Percentiles rank a stretch among this genome's conserved stretches.
Conservation (phyloP, 768 basidiomycete species). For the Plicaturopsis crispa region DNA sequence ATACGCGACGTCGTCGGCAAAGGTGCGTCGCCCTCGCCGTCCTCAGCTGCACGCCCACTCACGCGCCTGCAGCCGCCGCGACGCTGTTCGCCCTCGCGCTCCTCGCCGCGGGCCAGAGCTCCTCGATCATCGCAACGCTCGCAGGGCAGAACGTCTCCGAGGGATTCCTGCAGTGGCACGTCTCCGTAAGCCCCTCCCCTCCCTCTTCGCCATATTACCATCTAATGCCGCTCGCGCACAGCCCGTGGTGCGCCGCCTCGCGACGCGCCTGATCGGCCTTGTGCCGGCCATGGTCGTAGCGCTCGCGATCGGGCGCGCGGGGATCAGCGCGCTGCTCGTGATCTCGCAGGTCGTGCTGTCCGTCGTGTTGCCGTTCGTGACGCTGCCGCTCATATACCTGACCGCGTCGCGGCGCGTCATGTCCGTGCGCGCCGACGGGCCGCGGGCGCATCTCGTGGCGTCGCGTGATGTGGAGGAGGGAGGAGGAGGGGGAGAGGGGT, state of each 20-base stretch:
- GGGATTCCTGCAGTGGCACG: slow-evolving; percentile 82
- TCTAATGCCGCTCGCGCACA: slow-evolving; percentile 18
- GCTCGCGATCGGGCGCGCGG: slow-evolving; percentile 55
- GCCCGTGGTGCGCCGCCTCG: slow-evolving; percentile 71
- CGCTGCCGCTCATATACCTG: slow-evolving; percentile 72
- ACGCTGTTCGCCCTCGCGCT: slow-evolving; percentile 86
- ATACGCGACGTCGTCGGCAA: slow-evolving; percentile 62
- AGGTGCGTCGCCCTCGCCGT: slow-evolving; percentile 30
- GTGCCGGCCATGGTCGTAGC: slow-evolving; percentile 81
- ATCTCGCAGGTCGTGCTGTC: slow-evolving; percentile 79
- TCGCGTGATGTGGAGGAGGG: slow-evolving; percentile 15
- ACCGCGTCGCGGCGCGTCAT: slow-evolving; percentile 64
- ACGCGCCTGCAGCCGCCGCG: slow-evolving; percentile 54
- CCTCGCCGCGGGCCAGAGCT: slow-evolving; percentile 82
- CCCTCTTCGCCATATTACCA: slow-evolving; percentile 19
- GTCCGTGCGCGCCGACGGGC: slow-evolving; percentile 48
- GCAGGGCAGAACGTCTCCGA: slow-evolving; percentile 88
- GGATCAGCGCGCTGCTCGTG: slow-evolving; percentile 77
- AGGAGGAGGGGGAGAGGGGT: slow-evolving; percentile 10
- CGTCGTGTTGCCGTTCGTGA: slow-evolving; percentile 79
- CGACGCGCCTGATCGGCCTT: slow-evolving; percentile 77
- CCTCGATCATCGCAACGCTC: slow-evolving; percentile 83
- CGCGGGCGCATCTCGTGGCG: slow-evolving; percentile 4
- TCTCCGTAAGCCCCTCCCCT: slow-evolving; percentile 45
- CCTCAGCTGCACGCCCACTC: slow-evolving; percentile 1